A percentile compares a stretch with the other conserved stretches of the same genome.
Evolutionary conservation across 208 protist genomes (phyloP).

Genomic region (Trypanosoma theileri): DNA sequence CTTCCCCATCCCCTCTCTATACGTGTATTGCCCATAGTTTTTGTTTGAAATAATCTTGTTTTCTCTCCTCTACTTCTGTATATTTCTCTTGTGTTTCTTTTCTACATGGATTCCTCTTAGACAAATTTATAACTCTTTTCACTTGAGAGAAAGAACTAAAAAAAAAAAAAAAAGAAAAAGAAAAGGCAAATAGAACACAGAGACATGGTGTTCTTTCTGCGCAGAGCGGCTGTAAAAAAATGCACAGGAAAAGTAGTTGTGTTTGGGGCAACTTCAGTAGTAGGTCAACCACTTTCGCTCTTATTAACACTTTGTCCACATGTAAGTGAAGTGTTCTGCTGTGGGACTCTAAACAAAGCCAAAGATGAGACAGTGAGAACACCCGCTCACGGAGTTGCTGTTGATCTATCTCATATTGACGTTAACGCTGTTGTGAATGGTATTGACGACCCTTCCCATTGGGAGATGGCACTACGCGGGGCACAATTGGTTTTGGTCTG

Average conservation of each 20-base stretch:
- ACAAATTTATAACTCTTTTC: too few relatives aligned
- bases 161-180: slow-evolving; percentile 9
- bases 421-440: slow-evolving; percentile 41
- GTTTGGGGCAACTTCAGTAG: slow-evolving; percentile 88
- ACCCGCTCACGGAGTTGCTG: slow-evolving; percentile 52
- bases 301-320: slow-evolving; percentile 88
- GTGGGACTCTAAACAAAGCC: slow-evolving; percentile 41
- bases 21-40: background rate
- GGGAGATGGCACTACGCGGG: slow-evolving; percentile 62
- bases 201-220: slow-evolving; percentile 35
- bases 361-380: slow-evolving; percentile 20
- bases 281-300: slow-evolving; percentile 93
- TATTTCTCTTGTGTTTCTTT: slow-evolving; percentile 3
- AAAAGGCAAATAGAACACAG: background rate
- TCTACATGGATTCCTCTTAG: background rate
- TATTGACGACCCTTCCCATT: slow-evolving; percentile 43
- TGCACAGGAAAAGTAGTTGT: slow-evolving; percentile 81
- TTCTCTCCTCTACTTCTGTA: slow-evolving; percentile 8
- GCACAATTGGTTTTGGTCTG: slow-evolving; percentile 90
- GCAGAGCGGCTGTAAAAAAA: slow-evolving; percentile 16
- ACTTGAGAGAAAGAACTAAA: background rate
- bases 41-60: slow-evolving; percentile 12
- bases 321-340: slow-evolving; percentile 77
- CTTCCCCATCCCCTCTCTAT: slow-evolving; percentile 1
- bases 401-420: slow-evolving; percentile 84